phyloP scores from a whole-genome alignment of 495 filamentous ascomycete species.

The Podospora tetraspora region DNA sequence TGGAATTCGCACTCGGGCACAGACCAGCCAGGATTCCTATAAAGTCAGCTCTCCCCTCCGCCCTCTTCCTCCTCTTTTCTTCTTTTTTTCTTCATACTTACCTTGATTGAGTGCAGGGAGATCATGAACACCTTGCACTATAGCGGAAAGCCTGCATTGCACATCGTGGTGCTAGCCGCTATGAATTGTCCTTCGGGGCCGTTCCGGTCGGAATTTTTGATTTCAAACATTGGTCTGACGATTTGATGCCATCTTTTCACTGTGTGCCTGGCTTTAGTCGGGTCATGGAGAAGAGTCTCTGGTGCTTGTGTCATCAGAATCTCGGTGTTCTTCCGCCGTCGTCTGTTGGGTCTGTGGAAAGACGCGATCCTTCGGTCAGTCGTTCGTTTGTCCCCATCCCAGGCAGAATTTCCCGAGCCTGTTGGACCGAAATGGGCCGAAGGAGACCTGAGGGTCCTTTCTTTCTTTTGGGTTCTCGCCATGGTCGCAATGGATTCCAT shows the following conservation, averaged over 20 bases:
- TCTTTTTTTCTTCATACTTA: slow-evolving; percentile 28
- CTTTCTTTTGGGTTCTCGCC: not conserved
- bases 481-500: not conserved
- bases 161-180: slow-evolving; percentile 9
- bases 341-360: too few species aligned
- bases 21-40: slow-evolving; percentile 1
- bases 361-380: too few species aligned
- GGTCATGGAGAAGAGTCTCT: slow-evolving; percentile 19
- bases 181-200: slow-evolving; percentile 30
- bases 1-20: slow-evolving; percentile 1
- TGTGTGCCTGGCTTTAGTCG: slow-evolving; percentile 18
- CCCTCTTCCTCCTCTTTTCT: not conserved
- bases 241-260: slow-evolving; percentile 17
- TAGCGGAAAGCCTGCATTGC: slow-evolving; percentile 9
- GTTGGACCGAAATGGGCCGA: not conserved
- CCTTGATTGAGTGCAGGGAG: slow-evolving; percentile 27
- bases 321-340: too few species aligned
- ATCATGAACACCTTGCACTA: slow-evolving; percentile 25
- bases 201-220: slow-evolving; percentile 33
- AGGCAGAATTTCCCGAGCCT: not conserved
- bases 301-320: not conserved
- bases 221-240: slow-evolving; percentile 8
- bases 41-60: not conserved
- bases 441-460: not conserved
- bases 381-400: too few species aligned